Conservation (phyloP, 2,329 filamentous ascomycete genomes). For the Penicillium brasilianum region DNA sequence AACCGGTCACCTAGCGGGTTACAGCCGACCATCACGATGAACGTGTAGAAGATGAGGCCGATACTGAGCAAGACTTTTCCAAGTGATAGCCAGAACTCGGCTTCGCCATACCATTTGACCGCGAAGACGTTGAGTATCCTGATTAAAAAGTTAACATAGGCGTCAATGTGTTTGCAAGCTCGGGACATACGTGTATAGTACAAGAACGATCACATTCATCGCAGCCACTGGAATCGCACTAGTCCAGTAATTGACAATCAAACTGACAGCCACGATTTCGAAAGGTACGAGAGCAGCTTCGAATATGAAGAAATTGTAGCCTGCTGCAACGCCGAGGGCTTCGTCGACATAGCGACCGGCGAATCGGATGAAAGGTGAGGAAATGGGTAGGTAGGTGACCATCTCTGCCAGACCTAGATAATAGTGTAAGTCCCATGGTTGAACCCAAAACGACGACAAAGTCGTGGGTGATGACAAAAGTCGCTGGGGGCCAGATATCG, state of each 20-base stretch:
- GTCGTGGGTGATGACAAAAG: neutral
- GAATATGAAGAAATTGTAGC: slow-evolving; percentile 59
- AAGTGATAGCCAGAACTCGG: slow-evolving; percentile 75
- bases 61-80: slow-evolving; percentile 75
- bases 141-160: neutral
- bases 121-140: slow-evolving; percentile 69
- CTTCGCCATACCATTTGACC: slow-evolving; percentile 75
- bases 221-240: slow-evolving; percentile 52
- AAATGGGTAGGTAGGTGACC: slow-evolving; percentile 56
- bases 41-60: slow-evolving; percentile 75
- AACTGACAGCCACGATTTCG: slow-evolving; percentile 57
- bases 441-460: neutral
- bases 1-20: slow-evolving; percentile 75
- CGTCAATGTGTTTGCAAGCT: neutral
- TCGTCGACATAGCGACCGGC: slow-evolving; percentile 56
- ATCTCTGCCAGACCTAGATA: slow-evolving; percentile 54
- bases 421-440: slow-evolving; percentile 23
- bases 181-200: slow-evolving; percentile 47
- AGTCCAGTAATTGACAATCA: slow-evolving; percentile 58
- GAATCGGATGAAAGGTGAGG: slow-evolving; percentile 53
- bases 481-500: neutral
- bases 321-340: slow-evolving; percentile 53
- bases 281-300: slow-evolving; percentile 58
- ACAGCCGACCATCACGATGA: slow-evolving; percentile 81
- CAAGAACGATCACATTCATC: slow-evolving; percentile 53